phyloP scores from a whole-genome alignment of 2,329 filamentous ascomycete species.

The Xylaria arbuscula region DNA sequence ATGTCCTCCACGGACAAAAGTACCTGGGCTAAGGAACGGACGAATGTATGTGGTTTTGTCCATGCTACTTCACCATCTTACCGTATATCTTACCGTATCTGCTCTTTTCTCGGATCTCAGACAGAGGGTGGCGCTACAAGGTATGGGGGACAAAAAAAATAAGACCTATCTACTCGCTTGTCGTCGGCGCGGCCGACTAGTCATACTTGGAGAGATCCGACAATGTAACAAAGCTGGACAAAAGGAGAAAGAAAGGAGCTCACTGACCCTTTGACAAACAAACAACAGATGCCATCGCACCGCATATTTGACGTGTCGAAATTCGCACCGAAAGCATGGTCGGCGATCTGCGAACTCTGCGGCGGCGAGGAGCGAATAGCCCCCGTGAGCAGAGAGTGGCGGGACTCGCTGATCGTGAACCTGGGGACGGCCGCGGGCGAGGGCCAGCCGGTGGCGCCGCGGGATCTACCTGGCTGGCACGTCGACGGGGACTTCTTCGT shows the following conservation, averaged over 20 bases:
- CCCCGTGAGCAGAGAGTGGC: slow-evolving; percentile 65
- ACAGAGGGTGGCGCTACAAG: too few species aligned
- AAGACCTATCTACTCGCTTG: too few species aligned
- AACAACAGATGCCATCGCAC: slow-evolving; percentile 64
- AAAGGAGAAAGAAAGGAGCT: not conserved
- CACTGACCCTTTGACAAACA: slow-evolving; percentile 1
- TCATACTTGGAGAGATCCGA: not conserved
- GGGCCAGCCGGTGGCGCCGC: slow-evolving; percentile 61
- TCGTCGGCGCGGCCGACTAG: not conserved
- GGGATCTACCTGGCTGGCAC: slow-evolving; percentile 70
- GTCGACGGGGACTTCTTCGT: slow-evolving; percentile 79
- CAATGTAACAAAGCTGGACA: not conserved
- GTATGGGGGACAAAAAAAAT: not conserved
- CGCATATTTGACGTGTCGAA: slow-evolving; percentile 62
- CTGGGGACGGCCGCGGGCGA: slow-evolving; percentile 67
- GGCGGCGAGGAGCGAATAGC: slow-evolving; percentile 69
- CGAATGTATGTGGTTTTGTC: slow-evolving; percentile 57
- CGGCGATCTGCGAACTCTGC: slow-evolving; percentile 72
- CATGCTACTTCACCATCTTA: not conserved
- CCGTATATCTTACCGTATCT: not conserved
- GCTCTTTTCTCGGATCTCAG: not conserved
- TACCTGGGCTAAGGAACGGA: slow-evolving; percentile 72
- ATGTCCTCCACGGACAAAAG: slow-evolving; percentile 71
- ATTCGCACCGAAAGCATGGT: slow-evolving; percentile 74
- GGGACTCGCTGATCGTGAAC: slow-evolving; percentile 76